Percentiles rank a stretch among this genome's conserved stretches.
Evolutionary conservation across 208 protist genomes (phyloP).

Genomic region (Trypanosoma brucei): DNA sequence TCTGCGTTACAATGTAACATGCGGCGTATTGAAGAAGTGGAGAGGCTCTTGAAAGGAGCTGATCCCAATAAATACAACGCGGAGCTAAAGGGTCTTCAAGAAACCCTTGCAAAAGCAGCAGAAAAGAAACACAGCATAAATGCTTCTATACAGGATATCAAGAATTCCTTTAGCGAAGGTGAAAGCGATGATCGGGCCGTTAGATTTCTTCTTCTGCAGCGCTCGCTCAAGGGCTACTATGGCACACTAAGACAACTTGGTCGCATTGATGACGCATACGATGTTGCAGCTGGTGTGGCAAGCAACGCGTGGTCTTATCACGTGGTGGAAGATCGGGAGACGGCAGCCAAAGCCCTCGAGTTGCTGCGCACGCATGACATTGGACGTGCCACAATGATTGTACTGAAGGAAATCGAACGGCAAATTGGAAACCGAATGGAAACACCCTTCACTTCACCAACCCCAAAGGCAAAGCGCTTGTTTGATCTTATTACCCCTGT

Average conservation of each 20-base stretch:
- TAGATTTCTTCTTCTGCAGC: slow-evolving; percentile 83
- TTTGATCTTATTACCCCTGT: slow-evolving; percentile 93
- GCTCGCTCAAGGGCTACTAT: slow-evolving; percentile 87
- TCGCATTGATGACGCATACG: slow-evolving; percentile 94
- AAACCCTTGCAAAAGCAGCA: slow-evolving; percentile 50
- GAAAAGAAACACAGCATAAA: slow-evolving; percentile 79
- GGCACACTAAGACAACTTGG: slow-evolving; percentile 98
- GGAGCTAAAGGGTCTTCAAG: slow-evolving; percentile 67
- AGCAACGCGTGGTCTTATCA: slow-evolving; percentile 95
- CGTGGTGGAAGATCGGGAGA: slow-evolving; percentile 95
- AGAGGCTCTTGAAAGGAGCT: slow-evolving; percentile 40
- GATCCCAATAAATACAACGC: slow-evolving; percentile 42
- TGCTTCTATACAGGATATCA: slow-evolving; percentile 75
- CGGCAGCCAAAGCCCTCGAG: slow-evolving; percentile 88
- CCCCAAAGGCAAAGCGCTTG: slow-evolving; percentile 68
- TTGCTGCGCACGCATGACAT: slow-evolving; percentile 91
- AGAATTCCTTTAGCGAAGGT: slow-evolving; percentile 70
- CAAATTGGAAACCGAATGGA: slow-evolving; percentile 47
- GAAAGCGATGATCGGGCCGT: slow-evolving; percentile 82
- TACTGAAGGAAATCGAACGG: slow-evolving; percentile 91
- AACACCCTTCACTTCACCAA: slow-evolving; percentile 46
- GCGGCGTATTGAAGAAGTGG: slow-evolving; percentile 43
- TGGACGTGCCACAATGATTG: slow-evolving; percentile 97
- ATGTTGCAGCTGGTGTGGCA: slow-evolving; percentile 97
- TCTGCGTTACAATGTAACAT: slow-evolving; percentile 19